Evolutionary conservation across 2,329 filamentous ascomycete genomes (phyloP).

Genomic region (Paraconiothyrium sp.): DNA sequence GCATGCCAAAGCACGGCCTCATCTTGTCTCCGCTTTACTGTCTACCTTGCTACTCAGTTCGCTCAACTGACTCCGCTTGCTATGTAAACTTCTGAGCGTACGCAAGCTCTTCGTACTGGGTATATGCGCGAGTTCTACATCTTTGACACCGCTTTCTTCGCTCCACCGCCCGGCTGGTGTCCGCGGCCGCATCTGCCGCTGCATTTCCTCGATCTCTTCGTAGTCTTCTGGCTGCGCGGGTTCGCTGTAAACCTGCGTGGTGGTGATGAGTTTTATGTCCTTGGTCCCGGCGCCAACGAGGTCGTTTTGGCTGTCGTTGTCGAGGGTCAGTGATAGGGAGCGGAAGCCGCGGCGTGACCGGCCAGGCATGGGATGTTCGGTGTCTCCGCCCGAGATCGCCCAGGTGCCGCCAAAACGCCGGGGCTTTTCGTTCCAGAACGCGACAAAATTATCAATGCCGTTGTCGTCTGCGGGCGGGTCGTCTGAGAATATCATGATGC

Average conservation of each 20-base stretch:
- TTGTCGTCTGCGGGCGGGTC: conserved; percentile 51
- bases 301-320: conserved; percentile 39
- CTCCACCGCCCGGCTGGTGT: conserved; percentile 45
- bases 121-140: conserved; percentile 27
- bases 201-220: conserved; percentile 44
- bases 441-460: conserved; percentile 49
- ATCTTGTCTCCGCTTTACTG: no score
- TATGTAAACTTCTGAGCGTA: background rate
- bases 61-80: background rate
- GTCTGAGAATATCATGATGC: conserved; percentile 63
- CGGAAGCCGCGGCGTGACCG: conserved; percentile 28
- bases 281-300: conserved; percentile 32
- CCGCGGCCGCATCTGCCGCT: conserved; percentile 33
- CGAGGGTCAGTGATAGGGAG: conserved; percentile 21
- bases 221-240: conserved; percentile 44
- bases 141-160: conserved; percentile 38
- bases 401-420: conserved; percentile 58
- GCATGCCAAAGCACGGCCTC: background rate
- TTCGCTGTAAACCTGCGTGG: conserved; percentile 45
- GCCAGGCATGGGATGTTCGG: conserved; percentile 11
- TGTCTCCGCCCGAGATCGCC: conserved; percentile 48
- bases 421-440: conserved; percentile 43
- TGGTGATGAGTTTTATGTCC: conserved; percentile 49
- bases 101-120: conserved; percentile 17
- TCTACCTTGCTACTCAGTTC: background rate